Base-by-base conservation (phyloP, 139 green algal genomes). In the Chlamydomonas incerta region DNA sequence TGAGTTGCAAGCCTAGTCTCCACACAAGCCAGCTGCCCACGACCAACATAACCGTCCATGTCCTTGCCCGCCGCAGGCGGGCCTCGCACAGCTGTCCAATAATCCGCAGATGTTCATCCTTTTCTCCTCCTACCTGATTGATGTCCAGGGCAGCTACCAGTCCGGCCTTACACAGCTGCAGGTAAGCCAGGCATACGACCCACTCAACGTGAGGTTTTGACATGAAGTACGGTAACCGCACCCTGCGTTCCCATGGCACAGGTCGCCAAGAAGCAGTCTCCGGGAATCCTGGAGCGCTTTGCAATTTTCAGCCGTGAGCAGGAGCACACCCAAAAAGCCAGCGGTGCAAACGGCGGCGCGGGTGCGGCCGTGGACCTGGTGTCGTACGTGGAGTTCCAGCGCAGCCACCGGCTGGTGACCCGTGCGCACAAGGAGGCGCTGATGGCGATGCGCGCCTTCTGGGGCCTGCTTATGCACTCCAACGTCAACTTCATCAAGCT, bases 381-480 rank as follows among this genome's bases (percentile, higher is more conserved):
- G 29, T 87, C 83, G 15, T 93, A 92, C 68, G 87, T 93, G 46
- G 90, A 90, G 75, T 90, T 93, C 66, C 84, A 90, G 35, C 89
- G 89, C 71, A 93, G 89, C 87, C 87, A 90, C 72, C 74, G 74
- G 34, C 46, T 81, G 33, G 69, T 72, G 41, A 37, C 46, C 18
- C n/a, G 60, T 33, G 65, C 46, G 29, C 88, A 92, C 84, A 68
- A 70, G 34, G 88, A 82, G 5, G 83, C 88, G 10, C 74, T 92
- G 46, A 46, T 80, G 3, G 72, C 88, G 26, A 90, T 55, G 3
- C 74, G 68, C 26, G 67, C 67, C 18, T 89, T 92, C 50, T 92
- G 88, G 88, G 35, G 79, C 46, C 46, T 80, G 35, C 80, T 92
- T 6, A 47, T 89, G 69, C 88, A 83, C 72, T 33, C 1, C 17